Evolutionary conservation across 2,329 filamentous ascomycete species (phyloP).

Genomic region (Aotearoamyces nothofagi): DNA sequence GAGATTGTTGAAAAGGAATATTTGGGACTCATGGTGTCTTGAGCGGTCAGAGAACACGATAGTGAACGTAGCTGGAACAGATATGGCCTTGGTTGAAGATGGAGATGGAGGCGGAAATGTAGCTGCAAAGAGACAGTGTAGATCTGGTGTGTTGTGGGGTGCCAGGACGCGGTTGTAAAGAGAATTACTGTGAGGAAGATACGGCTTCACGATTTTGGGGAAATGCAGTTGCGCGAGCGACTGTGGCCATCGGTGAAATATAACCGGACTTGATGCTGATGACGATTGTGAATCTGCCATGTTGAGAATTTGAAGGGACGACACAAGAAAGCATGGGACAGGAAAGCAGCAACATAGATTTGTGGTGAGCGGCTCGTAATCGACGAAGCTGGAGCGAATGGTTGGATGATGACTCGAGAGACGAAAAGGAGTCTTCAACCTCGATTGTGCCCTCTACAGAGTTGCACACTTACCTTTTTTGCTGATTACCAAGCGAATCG

Average conservation of each 20-base stretch:
- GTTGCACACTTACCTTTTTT: too few species aligned
- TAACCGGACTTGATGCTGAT: neutral
- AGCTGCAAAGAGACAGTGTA: conserved; percentile 17
- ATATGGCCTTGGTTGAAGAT: neutral
- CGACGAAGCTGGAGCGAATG: too few species aligned
- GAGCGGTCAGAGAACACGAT: conserved; percentile 17
- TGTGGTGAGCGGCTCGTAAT: too few species aligned
- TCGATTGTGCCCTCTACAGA: too few species aligned
- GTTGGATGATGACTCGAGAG: too few species aligned
- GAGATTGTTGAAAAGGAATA: conserved; percentile 17
- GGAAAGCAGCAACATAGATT: too few species aligned
- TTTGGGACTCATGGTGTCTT: conserved; percentile 15
- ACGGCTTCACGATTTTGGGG: conserved; percentile 8
- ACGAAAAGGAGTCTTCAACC: too few species aligned
- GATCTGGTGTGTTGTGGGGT: conserved; percentile 13
- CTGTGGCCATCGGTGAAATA: conserved; percentile 8
- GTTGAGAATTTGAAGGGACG: neutral
- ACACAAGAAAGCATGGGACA: too few species aligned
- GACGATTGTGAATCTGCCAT: neutral
- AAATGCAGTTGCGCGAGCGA: conserved; percentile 8
- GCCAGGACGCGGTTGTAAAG: conserved; percentile 15
- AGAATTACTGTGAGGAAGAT: conserved; percentile 16
- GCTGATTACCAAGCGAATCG: too few species aligned
- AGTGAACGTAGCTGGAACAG: conserved; percentile 9
- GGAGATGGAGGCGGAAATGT: conserved; percentile 8